Evolutionary conservation across 768 basidiomycete species (phyloP), one percentile per base, ranked within the genome.

Genomic region (Udeniomyces megalosporus): DNA sequence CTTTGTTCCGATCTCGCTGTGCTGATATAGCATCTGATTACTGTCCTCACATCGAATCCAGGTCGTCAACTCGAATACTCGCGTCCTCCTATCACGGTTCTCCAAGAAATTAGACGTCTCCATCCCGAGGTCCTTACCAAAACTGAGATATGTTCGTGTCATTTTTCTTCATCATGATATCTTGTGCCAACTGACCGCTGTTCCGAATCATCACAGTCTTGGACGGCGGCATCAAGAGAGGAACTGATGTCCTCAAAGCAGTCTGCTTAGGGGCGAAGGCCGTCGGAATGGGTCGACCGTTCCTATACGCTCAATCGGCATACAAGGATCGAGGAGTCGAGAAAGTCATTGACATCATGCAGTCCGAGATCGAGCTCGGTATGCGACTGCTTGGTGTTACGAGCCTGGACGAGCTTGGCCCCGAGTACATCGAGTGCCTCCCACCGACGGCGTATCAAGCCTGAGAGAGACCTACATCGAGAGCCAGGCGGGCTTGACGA

Each of bases 301-400:
- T 91, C 77, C 77, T 95, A 12, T 93, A 86, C 69, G 88, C 73
- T 8, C 55, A 57, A 17, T n/a, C 24, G 2, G 63, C 63, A 11
- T 64, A 60, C 52, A 56, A 53, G 10, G 31, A 47, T 15, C 35
- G 52, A 29, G 63, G 63, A 17, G 58, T 64, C 58, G 50, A 59
- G 3, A 64, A 64, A 42, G 58, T 46, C 15, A 56, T 64, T 28
- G 60, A 61, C 28, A 59, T 91, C 42, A 71, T 93, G 54, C 77
- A 84, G 69, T 81, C 81, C 48, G 90, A 93, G 75, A 88, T 91
- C 50, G 70, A 81, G 26, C 81, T 81, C 11, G 80, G 80, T 4
- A 87, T 93, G 87, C 74, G 82, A 61, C 76, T 87, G 24, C 71
- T 88, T 4, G 90, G 90, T 32, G 87, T 80, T 42, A 76, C 77